These are phyloP conservation scores for Capsella rubella DNA, from an alignment of 441 rosid genomes.

Conservation along the genomic window DNA sequence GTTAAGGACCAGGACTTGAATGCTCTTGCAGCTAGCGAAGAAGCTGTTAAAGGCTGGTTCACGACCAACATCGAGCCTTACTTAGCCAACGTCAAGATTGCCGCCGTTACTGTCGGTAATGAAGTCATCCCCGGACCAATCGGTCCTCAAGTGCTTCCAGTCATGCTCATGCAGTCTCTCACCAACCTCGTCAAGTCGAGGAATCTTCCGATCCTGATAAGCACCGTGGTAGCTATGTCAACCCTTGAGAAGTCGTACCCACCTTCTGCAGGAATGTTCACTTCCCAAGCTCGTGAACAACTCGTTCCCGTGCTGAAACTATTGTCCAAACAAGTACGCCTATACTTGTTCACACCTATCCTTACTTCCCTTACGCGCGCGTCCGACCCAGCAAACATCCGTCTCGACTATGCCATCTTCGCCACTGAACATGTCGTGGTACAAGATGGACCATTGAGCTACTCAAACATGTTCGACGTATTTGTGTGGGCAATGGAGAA, in stretches of 20 bases:
- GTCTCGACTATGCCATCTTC: conserved; percentile 24
- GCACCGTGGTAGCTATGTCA: conserved; percentile 32
- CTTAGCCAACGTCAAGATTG: conserved; percentile 24
- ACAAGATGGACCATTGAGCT: conserved; percentile 25
- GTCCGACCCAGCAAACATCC: conserved; percentile 23
- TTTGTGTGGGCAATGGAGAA: conserved; percentile 41
- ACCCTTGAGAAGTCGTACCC: conserved; percentile 45
- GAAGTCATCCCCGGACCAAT: conserved; percentile 45
- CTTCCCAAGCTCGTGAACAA: not conserved
- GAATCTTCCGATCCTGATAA: conserved; percentile 27
- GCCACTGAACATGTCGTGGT: not conserved
- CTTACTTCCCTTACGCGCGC: conserved; percentile 33
- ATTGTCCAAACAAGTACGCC: conserved; percentile 25
- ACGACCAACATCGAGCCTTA: conserved; percentile 41
- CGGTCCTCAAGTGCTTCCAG: conserved; percentile 39
- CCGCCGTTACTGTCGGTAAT: conserved; percentile 39
- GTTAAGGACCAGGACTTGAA: conserved; percentile 34
- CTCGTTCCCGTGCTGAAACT: conserved; percentile 28
- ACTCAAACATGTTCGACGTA: conserved; percentile 36
- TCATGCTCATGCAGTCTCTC: conserved; percentile 44
- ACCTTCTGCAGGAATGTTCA: conserved; percentile 46
- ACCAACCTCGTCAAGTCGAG: conserved; percentile 20
- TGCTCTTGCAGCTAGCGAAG: conserved; percentile 21
- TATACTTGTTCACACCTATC: conserved; percentile 27
- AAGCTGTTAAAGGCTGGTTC: conserved; percentile 44